Evolutionary conservation across 1,284 basidiomycete species (phyloP), one percentile per base, ranked within the genome.

Genomic region (Cystobasidium sp.): DNA sequence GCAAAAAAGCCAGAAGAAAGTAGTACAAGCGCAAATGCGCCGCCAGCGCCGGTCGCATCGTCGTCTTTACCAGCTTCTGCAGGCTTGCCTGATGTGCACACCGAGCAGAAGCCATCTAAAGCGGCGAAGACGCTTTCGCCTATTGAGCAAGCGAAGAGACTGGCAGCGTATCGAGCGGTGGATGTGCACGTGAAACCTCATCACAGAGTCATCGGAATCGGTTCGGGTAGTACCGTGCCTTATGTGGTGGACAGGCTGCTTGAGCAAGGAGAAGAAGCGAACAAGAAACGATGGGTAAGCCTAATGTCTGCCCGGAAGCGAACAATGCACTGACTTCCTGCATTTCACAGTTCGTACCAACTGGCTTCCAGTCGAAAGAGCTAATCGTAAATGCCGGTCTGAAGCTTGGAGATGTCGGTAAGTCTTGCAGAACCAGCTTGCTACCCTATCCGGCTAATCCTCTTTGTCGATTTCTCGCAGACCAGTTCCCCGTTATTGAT

Each of bases 231-330:
- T 1, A 99, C 97, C 0, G 97, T 99, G 0, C 95, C 95, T 0
- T 99, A 97, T 81, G 95, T 98, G 68, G 94, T 99, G 47, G 95
- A 99, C 80, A 87, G 96, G 55, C 96, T 99, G 75, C 87, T 94
- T 7, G 88, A 90, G 76, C 94, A 97, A 82, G 94, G 94, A 10
- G 77, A 82, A 14, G 87, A 88, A 63, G 85, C 88, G 47, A 99
- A 99, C 85, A 87, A 86, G 78, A 86, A 49, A 16, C 88, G 94
- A 47, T 87, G 94, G 37, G 97, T 96, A 2, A 7, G 69, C 31
- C 65, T 47, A 31, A 18, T 24, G 18, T 16, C 2, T 62, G n/a
- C 8, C 39, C 1, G 37, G 49, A 44, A 39, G 6, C 5, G 46
- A 37, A 47, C 5, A 31, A 22, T 7, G 49, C 37, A 16, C 8